Evolutionary conservation across 139 green algal species (phyloP), one percentile per base, ranked within the genome.

Genomic region (Closterium sp.): DNA sequence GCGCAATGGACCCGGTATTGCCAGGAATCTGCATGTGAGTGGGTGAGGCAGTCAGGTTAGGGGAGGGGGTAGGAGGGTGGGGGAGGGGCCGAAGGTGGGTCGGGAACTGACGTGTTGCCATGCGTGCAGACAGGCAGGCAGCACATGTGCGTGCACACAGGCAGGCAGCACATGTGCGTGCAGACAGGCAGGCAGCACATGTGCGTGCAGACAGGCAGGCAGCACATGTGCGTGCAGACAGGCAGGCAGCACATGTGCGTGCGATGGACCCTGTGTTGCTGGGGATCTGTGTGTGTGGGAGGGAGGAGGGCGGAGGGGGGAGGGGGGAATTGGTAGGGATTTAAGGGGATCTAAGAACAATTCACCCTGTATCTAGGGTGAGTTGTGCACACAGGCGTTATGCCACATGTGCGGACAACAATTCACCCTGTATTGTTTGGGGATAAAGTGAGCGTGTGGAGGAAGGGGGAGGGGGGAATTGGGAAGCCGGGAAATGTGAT

Each of bases 121-220:
- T 10, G 5, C 7, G 42, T 62, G 42, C 42, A 62, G 42, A n/a
- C n/a, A n/a, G n/a, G n/a, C n/a, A n/a, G n/a, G n/a, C n/a, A n/a
- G 94, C 94, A 87, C 93, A 95, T 32, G 94, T 95, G 11, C 94
- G 86, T 4, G 94, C 94, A n/a, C n/a, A n/a, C n/a, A n/a, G n/a
- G n/a, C n/a, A n/a, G n/a, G n/a, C n/a, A n/a, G 94, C 94, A 87
- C 93, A 95, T 32, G 94, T 95, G 11, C 94, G 86, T 4, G 94
- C 94, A n/a, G n/a, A n/a, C n/a, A n/a, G n/a, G n/a, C n/a, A n/a
- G n/a, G n/a, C n/a, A n/a, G n/a, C 42, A 62, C 42, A 62, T 13
- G 42, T 62, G 42, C 42, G 42, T 7, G 42, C 42, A 62, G n/a
- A n/a, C n/a, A n/a, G n/a, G n/a, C n/a, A n/a, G n/a, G n/a, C n/a